Evolutionary conservation across 768 basidiomycete genomes (phyloP), one percentile per base, ranked within the genome.

Genomic region (Termitomyces sp.): DNA sequence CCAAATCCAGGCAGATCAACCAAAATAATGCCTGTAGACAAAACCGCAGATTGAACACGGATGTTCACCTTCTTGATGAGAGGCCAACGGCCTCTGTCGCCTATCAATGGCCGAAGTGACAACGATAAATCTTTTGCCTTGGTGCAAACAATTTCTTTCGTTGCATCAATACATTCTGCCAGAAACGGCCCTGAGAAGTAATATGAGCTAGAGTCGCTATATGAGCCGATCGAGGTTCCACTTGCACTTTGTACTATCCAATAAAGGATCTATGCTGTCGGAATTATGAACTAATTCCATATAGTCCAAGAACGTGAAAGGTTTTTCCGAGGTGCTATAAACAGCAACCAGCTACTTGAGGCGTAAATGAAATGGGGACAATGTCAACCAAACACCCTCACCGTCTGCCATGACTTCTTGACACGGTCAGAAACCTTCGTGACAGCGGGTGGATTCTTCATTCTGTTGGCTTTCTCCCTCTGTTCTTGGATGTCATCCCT

Each of bases 41-140:
- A 12, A 20, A 36, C 48, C 11, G 20, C 12, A 7, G 60, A 61
- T 18, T 50, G 38, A 42, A 45, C 18, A 22, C 39, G 54, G 7
- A 61, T 39, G 35, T 9, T n/a, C 4, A 61, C 60, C 22, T 56
- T 61, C 33, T 24, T 54, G 39, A 61, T 56, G 7, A 61, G 54
- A 16, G 60, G 60, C 60, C 60, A 61, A 5, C 15, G 54, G 20
- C 60, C 60, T 56, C n/a, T 55, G 32, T 61, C 60, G 12, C 60
- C 45, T 24, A 33, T 42, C 46, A 13, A 56, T 22, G 22, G n/a
- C 12, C 45, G 54, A n/a, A 61, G 33, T 50, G 35, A 22, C 8
- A 28, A 39, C 8, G 24, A 39, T 15, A 61, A 22, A 1, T 55
- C 46, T 2, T 35, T 33, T 5, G 53, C 24, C 16, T 45, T 36